Evolutionary conservation across 164 flowering plant genomes (phyloP).

Genomic region (Vitis labrusca): DNA sequence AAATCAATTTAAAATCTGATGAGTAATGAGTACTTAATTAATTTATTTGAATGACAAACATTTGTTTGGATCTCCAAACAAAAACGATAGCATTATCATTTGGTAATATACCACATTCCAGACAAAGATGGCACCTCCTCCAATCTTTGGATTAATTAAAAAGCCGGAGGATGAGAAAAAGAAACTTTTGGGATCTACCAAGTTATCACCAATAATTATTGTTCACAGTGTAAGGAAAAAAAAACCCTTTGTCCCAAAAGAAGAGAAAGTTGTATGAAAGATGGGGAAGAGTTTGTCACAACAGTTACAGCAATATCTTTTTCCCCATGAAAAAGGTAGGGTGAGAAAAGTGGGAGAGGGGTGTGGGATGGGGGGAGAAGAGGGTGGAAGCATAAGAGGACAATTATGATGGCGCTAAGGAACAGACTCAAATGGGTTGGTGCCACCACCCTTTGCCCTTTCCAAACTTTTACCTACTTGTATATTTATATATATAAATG

Average conservation of each 20-base stretch:
- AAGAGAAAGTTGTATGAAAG: constrained; percentile 18
- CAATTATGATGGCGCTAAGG: constrained; percentile 26
- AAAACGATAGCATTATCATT: no score
- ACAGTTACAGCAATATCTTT: constrained; percentile 1
- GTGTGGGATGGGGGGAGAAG: not conserved
- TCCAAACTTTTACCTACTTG: constrained; percentile 1
- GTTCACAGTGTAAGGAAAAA: not conserved
- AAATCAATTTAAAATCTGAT: no score
- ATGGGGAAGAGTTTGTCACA: constrained; percentile 1
- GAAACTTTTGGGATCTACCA: constrained; percentile 6
- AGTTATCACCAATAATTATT: constrained; percentile 11
- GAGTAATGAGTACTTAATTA: no score
- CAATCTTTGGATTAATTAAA: not conserved
- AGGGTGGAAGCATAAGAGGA: constrained; percentile 20
- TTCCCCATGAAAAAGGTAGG: not conserved
- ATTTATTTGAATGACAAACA: no score
- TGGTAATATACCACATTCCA: no score
- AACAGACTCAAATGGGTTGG: constrained; percentile 41
- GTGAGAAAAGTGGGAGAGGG: constrained; percentile 9
- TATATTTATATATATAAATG: not conserved
- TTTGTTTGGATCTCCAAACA: no score
- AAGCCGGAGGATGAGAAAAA: not conserved
- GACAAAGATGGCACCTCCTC: no score
- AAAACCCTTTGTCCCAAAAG: constrained; percentile 15
- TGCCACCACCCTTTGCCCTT: constrained; percentile 16